Evolutionary conservation across 2,329 filamentous ascomycete species (phyloP).

Genomic region (Stemphylium vesicarium): DNA sequence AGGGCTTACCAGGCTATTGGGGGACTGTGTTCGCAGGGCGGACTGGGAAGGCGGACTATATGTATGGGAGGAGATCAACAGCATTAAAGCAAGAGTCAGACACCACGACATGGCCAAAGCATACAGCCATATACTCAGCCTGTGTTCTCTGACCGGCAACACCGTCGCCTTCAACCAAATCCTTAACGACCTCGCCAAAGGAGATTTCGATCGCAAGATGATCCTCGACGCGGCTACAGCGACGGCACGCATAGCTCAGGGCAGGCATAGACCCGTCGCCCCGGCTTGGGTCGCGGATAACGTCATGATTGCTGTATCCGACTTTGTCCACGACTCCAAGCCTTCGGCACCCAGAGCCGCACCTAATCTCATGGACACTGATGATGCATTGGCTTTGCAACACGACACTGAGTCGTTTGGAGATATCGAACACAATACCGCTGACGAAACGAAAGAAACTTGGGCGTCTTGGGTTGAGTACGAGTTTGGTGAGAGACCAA

Average conservation of each 20-base stretch:
- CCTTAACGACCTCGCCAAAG: conserved; percentile 33
- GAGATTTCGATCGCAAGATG: conserved; percentile 32
- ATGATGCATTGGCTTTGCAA: conserved; percentile 13
- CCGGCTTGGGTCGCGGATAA: conserved; percentile 44
- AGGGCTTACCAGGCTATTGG: conserved; percentile 49
- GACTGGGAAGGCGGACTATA: conserved; percentile 47
- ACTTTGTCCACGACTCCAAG: conserved; percentile 28
- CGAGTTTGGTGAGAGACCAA: conserved; percentile 34
- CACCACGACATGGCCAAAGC: conserved; percentile 32
- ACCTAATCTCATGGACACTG: conserved; percentile 5
- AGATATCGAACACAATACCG: neutral
- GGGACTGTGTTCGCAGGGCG: conserved; percentile 48
- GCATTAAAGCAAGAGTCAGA: conserved; percentile 34
- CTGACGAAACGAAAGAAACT: conserved; percentile 18
- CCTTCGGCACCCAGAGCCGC: neutral
- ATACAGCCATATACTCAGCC: conserved; percentile 41
- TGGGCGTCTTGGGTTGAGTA: conserved; percentile 40
- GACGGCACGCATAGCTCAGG: conserved; percentile 20
- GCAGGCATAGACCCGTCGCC: conserved; percentile 20
- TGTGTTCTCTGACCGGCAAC: conserved; percentile 42
- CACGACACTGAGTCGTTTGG: neutral
- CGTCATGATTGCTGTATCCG: conserved; percentile 40
- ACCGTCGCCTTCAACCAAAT: conserved; percentile 42
- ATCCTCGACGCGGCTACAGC: conserved; percentile 30
- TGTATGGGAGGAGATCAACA: conserved; percentile 53